Base-by-base conservation (phyloP, 179 eudicot genomes). In the Drosera spatulata region DNA sequence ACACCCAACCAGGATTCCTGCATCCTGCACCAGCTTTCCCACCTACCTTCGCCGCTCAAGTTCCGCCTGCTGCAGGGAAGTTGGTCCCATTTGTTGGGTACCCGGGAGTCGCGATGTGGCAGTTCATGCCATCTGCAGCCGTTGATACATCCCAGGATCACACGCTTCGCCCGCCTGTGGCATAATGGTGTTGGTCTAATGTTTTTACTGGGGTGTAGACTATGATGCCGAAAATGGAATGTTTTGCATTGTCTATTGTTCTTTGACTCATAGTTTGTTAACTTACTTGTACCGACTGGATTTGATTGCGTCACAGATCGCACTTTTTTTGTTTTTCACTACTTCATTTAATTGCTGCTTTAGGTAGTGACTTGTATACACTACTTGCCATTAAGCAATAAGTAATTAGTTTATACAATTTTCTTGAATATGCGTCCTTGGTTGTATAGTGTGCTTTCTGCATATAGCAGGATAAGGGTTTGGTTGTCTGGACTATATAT, bases 91-190 rank as follows among this genome's bases (percentile, higher is more conserved):
- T 83, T 42, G 68, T 85, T 66, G 63, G 33, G 33, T 22, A 22
- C 33, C 33, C 33, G 33, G 33, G 33, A 22, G 33, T 22, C 1
- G 33, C 33, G 94, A 88, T 88, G 93, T 88, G 96, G 96, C 96
- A 85, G 71, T 88, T 88, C 80, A 81, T 85, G 89, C 96, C 93
- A 7, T 87, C 93, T 65, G 82, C 89, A 59, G 73, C 85, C 4
- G 89, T 85, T 22, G 96, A 85, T 70, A 85, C 93, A 48, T 88
- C 96, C 3, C 96, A 83, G 64, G 96, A 88, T 70, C 93, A 85
- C 45, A 80, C 76, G 61, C 84, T 86, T 50, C 87, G 83, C 57
- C 89, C 89, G 9, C 90, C 90, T 5, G 90, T 84, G 63, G 95
- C 95, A 58, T 86, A 80, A 78, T 41, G 44, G 46, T 51, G 59